Percentiles rank a stretch among this genome's conserved stretches.
These are phyloP conservation scores for Ampelomyces quisqualis DNA, from an alignment of 2,329 filamentous ascomycete genomes.

Conservation along the genomic window DNA sequence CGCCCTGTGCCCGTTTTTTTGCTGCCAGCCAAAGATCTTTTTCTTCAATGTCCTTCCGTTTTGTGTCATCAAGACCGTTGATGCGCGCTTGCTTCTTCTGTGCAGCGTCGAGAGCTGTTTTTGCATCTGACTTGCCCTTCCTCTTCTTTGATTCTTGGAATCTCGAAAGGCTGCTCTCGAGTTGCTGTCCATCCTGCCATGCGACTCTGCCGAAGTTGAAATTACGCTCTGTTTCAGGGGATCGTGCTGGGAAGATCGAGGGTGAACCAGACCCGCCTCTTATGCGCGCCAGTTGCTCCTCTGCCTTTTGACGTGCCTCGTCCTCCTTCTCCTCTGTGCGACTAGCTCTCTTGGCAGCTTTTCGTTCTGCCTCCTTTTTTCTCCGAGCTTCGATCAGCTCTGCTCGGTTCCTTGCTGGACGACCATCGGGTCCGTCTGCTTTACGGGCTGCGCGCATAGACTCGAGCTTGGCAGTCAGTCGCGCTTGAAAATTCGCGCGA, in stretches of 20 bases:
- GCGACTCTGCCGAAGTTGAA: slow-evolving; percentile 91
- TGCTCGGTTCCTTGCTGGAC: slow-evolving; percentile 79
- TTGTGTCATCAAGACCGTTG: slow-evolving; percentile 71
- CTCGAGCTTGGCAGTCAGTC: slow-evolving; percentile 80
- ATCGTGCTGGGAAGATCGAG: slow-evolving; percentile 50
- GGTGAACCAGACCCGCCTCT: slow-evolving; percentile 62
- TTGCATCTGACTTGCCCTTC: slow-evolving; percentile 81
- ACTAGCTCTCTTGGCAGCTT: slow-evolving; percentile 84
- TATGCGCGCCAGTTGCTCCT: slow-evolving; percentile 57
- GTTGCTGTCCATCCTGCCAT: slow-evolving; percentile 79
- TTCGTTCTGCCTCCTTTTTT: slow-evolving; percentile 82
- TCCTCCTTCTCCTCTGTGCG: slow-evolving; percentile 76
- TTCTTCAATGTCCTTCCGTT: slow-evolving; percentile 82
- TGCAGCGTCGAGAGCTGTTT: slow-evolving; percentile 79
- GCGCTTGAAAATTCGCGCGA: slow-evolving; percentile 73
- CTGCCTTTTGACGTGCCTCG: slow-evolving; percentile 64
- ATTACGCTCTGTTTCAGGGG: slow-evolving; percentile 59
- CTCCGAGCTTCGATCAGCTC: slow-evolving; percentile 89
- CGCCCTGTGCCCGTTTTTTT: slow-evolving; percentile 83
- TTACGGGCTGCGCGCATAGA: slow-evolving; percentile 82
- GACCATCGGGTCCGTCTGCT: slow-evolving; percentile 79
- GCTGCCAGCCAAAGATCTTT: slow-evolving; percentile 95
- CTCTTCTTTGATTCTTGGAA: slow-evolving; percentile 69
- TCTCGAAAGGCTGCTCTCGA: slow-evolving; percentile 67
- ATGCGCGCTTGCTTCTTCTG: slow-evolving; percentile 85